Base-by-base conservation (phyloP, 208 protist genomes). In the Leishmania tarentolae region DNA sequence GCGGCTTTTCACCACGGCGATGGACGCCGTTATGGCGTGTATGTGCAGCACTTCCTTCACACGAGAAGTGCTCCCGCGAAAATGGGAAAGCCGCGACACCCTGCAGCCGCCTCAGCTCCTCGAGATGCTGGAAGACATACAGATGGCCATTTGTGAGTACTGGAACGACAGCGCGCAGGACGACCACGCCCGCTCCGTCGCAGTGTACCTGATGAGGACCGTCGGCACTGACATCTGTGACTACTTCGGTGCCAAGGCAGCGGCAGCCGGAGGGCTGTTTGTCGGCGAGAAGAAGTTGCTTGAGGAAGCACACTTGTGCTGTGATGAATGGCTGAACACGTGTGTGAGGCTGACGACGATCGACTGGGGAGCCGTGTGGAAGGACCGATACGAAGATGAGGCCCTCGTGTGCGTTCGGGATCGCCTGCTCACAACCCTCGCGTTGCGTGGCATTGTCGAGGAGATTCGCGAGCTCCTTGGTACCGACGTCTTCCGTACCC, bases 81-180 rank as follows among this genome's bases (percentile, higher is more conserved):
- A 85, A 40, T 96, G 93, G 93, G 66, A 46, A 50, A 85, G 86
- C 46, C 77, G 93, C 24, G 79, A 81, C 40, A 78, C 78, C 47
- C 74, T 95, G 21, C 81, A 89, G 78, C 89, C 90, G 1, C 75
- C 85, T 47, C 86, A 94, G 71, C 71, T 98, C 0, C 80, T 83
- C 21, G 93, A 96, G 66, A 56, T 95, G 17, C 83, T 98, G 6
- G 95, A 98, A 78, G 93, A 97, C 17, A 84, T 89, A 42, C 88
- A 96, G 79, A 61, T 95, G 56, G 61, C 88, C 61, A 96, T 98
- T 81, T 90, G 79, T 65, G 93, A 97, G 40, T 96, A 94, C 86
- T 98, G 93, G 93, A 89, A 84, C 65, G 93, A 94, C 81, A 95
- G 91, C 87, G 87, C 90, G 35, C 92, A 97, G 84, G 93, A 97